A percentile compares a stretch with the other conserved stretches of the same genome.
These are phyloP conservation scores for Pythium oligandrum DNA, from an alignment of 352 stramenopile genomes.

Conservation along the genomic window DNA sequence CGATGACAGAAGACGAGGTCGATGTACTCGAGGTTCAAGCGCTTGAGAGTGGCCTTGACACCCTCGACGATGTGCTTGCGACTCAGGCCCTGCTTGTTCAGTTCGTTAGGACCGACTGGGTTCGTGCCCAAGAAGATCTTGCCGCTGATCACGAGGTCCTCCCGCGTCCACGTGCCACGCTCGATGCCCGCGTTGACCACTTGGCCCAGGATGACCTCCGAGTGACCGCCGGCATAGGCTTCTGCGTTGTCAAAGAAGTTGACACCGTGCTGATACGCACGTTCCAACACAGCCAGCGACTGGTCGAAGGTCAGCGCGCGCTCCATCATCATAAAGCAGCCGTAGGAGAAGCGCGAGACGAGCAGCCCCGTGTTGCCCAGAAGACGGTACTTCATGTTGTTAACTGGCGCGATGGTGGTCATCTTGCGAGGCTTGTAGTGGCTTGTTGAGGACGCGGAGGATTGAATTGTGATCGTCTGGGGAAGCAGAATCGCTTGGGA, in stretches of 20 bases:
- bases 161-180: constrained; percentile 19
- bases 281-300: constrained; percentile 25
- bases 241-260: constrained; percentile 60
- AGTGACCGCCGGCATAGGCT: constrained; percentile 23
- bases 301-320: not conserved
- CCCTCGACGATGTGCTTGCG: constrained; percentile 50
- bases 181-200: constrained; percentile 20
- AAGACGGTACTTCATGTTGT: constrained; percentile 19
- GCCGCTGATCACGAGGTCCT: constrained; percentile 51
- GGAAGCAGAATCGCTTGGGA: too few relatives aligned
- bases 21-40: constrained; percentile 38
- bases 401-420: too few relatives aligned
- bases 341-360: constrained; percentile 14
- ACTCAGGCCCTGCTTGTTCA: constrained; percentile 24
- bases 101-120: constrained; percentile 4
- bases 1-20: constrained; percentile 37
- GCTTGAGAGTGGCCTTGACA: constrained; percentile 29
- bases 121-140: constrained; percentile 45
- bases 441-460: too few relatives aligned
- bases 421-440: too few relatives aligned
- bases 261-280: constrained; percentile 33
- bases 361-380: constrained; percentile 20
- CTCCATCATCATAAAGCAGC: constrained; percentile 6
- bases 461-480: too few relatives aligned
- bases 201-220: constrained; percentile 29